Conservation (phyloP, 495 filamentous ascomycete species). For the Aspergillus steynii region DNA sequence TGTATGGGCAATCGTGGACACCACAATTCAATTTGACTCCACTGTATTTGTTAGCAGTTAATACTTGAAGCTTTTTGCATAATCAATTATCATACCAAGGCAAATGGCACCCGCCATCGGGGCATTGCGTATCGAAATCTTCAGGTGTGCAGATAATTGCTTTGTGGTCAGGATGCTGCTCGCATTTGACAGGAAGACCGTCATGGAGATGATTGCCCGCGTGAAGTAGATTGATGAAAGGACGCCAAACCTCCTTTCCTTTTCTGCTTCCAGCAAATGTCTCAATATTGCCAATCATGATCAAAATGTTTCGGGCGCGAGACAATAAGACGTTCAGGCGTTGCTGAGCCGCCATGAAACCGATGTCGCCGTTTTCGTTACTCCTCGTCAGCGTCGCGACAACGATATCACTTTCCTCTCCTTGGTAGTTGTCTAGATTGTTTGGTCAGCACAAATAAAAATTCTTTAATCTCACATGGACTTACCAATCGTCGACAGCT, state of each 20-base stretch:
- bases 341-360: slow-evolving; percentile 71
- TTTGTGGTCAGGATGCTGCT: slow-evolving; percentile 58
- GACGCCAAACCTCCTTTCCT: slow-evolving; percentile 57
- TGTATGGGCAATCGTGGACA: slow-evolving; percentile 58
- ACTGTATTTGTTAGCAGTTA: slow-evolving; percentile 33
- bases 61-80: neutral
- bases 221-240: slow-evolving; percentile 60
- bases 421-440: slow-evolving; percentile 71
- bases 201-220: slow-evolving; percentile 58
- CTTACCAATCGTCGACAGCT: slow-evolving; percentile 67
- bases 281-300: slow-evolving; percentile 70
- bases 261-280: slow-evolving; percentile 67
- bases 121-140: slow-evolving; percentile 62
- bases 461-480: neutral
- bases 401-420: slow-evolving; percentile 77
- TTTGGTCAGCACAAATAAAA: neutral
- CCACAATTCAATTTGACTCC: slow-evolving; percentile 59
- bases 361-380: slow-evolving; percentile 64
- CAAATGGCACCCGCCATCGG: slow-evolving; percentile 71
- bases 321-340: slow-evolving; percentile 74
- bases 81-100: slow-evolving; percentile 54
- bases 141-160: slow-evolving; percentile 43
- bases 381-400: slow-evolving; percentile 67
- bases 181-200: slow-evolving; percentile 69
- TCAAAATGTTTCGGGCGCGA: slow-evolving; percentile 63